Evolutionary conservation across 1,284 basidiomycete species (phyloP), one percentile per base, ranked within the genome.

Genomic region (Amylostereum areolatum): DNA sequence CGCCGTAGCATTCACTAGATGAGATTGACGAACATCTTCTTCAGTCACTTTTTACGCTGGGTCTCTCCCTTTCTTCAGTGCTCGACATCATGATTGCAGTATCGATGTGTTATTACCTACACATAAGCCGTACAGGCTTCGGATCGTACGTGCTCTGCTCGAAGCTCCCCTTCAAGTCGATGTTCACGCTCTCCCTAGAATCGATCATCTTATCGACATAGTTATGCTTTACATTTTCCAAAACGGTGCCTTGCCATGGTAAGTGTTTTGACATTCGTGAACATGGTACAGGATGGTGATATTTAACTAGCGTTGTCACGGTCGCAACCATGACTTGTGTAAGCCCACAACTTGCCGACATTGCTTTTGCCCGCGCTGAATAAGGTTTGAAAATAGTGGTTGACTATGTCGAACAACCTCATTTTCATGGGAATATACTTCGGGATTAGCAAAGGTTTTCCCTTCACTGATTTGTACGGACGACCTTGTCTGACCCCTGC

Each of bases 211-310:
- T 36, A 67, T 81, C 32, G 75, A 80, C 48, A 62, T 66, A 0
- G 59, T 80, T 44, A 78, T 75, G 43, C 49, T 79, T 2, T 80
- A 80, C 48, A 74, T 78, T 0, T 59, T 81, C 9, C 77, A 81
- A 52, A 81, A 73, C 3, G 78, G 77, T 3, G 57, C 68, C 3
- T 52, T 80, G 6, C 79, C 77, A 7, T 71, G 67, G 76, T 75
- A 18, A 18, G 49, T 46, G 63, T 47, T 28, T 7, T 28, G 4
- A n/a, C 9, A 11, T 27, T 43, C 41, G 30, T 7, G 27, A 43
- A 28, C 41, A 28, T 4, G 8, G 41, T 43, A 5, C 7, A 8
- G 8, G n/a, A 28, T 25, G 27, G 37, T 12, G 37, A 6, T 12
- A 24, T 7, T 43, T 28, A 11, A 25, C 28, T n/a, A 43, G 41